Conservation (phyloP, 2,329 filamentous ascomycete species). For the Trichoderma oligosporum region DNA sequence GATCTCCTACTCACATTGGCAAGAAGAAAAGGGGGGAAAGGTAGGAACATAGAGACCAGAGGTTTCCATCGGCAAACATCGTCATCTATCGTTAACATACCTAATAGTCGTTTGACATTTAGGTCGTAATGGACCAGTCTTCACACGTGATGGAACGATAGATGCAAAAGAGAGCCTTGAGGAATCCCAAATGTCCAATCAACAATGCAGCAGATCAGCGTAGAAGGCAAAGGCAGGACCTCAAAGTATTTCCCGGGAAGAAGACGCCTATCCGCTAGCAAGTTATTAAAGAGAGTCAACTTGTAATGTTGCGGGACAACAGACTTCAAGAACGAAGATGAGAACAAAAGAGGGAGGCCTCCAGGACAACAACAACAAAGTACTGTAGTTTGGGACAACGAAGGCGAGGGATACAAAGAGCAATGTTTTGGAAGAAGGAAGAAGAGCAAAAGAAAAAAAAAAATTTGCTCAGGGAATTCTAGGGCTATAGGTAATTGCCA, state of each 20-base stretch:
- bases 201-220: not conserved
- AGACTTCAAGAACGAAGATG: not conserved
- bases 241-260: not conserved
- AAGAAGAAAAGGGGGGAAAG: too few species aligned
- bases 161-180: not conserved
- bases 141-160: too few species aligned
- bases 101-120: not conserved
- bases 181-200: not conserved
- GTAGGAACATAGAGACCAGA: too few species aligned
- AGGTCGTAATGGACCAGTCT: not conserved
- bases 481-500: not conserved
- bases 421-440: not conserved
- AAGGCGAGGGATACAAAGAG: not conserved
- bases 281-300: too few species aligned
- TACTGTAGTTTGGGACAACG: too few species aligned
- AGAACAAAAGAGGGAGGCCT: not conserved
- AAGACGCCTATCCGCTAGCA: too few species aligned
- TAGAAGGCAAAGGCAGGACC: not conserved
- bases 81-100: not conserved
- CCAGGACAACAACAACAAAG: not conserved
- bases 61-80: too few species aligned
- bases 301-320: not conserved
- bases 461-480: not conserved
- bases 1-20: too few species aligned
- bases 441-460: not conserved